These are phyloP conservation scores for Phoma herbarum DNA, from an alignment of 2,329 filamentous ascomycete genomes.

Conservation along the genomic window DNA sequence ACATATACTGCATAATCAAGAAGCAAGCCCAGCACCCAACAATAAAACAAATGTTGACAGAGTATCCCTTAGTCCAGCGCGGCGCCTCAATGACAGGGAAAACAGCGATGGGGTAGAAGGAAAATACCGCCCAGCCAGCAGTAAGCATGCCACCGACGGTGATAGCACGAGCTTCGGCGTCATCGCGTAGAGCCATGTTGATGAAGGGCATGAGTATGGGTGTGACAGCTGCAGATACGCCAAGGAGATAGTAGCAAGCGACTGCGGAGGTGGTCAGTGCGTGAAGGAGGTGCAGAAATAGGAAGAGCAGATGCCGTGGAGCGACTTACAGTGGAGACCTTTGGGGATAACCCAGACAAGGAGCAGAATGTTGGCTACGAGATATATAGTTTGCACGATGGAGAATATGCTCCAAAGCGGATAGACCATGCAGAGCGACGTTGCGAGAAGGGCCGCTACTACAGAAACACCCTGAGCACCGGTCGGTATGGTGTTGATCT, in stretches of 20 bases:
- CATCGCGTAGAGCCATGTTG: slow-evolving; percentile 51
- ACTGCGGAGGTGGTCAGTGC: slow-evolving; percentile 28
- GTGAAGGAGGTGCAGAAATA: not conserved
- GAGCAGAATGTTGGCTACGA: slow-evolving; percentile 59
- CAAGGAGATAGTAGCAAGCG: slow-evolving; percentile 48
- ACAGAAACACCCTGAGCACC: slow-evolving; percentile 60
- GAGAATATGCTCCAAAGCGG: slow-evolving; percentile 60
- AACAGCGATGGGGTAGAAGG: slow-evolving; percentile 48
- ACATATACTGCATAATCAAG: slow-evolving; percentile 50
- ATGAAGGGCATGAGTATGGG: slow-evolving; percentile 51
- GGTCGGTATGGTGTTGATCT: slow-evolving; percentile 62
- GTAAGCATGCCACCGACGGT: slow-evolving; percentile 59
- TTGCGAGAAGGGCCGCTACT: slow-evolving; percentile 59
- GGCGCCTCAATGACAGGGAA: slow-evolving; percentile 52
- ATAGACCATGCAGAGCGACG: slow-evolving; percentile 61
- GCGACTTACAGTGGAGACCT: slow-evolving; percentile 47
- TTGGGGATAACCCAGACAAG: slow-evolving; percentile 62
- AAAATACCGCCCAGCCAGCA: slow-evolving; percentile 47
- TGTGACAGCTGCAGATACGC: slow-evolving; percentile 46
- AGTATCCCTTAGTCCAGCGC: slow-evolving; percentile 60
- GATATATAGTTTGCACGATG: slow-evolving; percentile 51
- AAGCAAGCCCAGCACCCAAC: slow-evolving; percentile 57
- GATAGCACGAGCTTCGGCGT: slow-evolving; percentile 60
- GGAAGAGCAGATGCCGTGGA: not conserved
- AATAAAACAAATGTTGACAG: slow-evolving; percentile 58